These are phyloP conservation scores for Buxus sempervirens DNA, from an alignment of 164 flowering plant genomes.

Conservation along the genomic window DNA sequence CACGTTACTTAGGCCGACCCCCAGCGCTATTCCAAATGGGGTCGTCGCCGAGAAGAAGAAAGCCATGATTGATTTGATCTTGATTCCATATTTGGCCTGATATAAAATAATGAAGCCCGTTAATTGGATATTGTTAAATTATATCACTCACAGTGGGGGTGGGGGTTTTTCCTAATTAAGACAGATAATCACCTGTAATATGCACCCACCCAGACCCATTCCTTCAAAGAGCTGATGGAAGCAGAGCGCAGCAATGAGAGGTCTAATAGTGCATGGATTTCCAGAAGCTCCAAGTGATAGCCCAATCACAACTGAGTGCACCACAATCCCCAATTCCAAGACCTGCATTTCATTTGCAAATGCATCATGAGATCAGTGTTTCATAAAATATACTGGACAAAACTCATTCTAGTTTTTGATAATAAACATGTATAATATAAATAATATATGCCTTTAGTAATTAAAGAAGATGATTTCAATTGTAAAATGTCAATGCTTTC, in stretches of 20 bases:
- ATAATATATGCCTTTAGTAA: no score
- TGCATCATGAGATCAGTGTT: no score
- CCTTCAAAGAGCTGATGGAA: conserved; percentile 21
- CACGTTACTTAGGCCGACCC: conserved; percentile 12
- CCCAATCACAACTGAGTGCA: conserved; percentile 18
- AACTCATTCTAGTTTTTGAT: no score
- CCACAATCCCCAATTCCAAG: conserved; percentile 11
- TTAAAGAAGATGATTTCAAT: no score
- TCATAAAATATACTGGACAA: no score
- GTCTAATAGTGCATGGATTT: conserved; percentile 14
- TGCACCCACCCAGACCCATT: conserved; percentile 9
- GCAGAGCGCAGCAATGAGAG: conserved; percentile 11
- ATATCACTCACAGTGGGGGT: no score
- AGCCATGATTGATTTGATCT: conserved; percentile 13
- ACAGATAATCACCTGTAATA: conserved; percentile 1
- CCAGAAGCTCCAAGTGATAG: conserved; percentile 12
- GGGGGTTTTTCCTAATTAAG: no score
- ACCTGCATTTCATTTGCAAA: conserved; percentile 5
- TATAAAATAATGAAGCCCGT: background rate
- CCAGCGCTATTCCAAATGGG: conserved; percentile 16
- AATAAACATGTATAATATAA: no score
- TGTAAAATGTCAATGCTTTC: no score
- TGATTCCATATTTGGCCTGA: conserved; percentile 15
- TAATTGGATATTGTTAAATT: no score
- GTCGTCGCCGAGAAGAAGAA: conserved; percentile 23